A percentile compares a stretch with the other conserved stretches of the same genome.
Conservation (phyloP, 1,284 basidiomycete genomes). For the Marasmius fiardii region DNA sequence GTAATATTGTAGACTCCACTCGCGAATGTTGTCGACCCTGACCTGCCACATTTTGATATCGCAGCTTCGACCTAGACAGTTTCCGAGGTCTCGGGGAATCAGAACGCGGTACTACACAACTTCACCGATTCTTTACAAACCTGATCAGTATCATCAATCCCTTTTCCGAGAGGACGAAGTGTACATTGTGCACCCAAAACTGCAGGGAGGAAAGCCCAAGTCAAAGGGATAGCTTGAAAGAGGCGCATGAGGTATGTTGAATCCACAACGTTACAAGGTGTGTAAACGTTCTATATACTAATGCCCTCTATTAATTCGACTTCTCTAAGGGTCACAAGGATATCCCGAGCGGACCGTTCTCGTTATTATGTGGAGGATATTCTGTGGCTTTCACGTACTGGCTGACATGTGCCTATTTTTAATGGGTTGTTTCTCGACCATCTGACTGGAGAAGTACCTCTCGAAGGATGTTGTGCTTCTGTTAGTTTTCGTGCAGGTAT, state of each 20-base stretch:
- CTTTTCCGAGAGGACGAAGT: conserved; percentile 36
- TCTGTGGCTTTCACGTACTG: too few relatives aligned
- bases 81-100: too few relatives aligned
- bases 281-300: too few relatives aligned
- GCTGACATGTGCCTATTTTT: not conserved
- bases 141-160: conserved; percentile 41
- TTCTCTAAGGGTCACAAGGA: too few relatives aligned
- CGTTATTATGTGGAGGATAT: too few relatives aligned
- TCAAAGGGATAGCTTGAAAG: too few relatives aligned
- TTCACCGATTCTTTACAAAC: too few relatives aligned
- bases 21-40: conserved; percentile 43
- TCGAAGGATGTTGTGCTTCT: not conserved
- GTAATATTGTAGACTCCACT: conserved; percentile 51
- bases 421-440: too few relatives aligned
- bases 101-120: too few relatives aligned
- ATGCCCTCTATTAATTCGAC: not conserved
- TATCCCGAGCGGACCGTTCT: too few relatives aligned
- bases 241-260: too few relatives aligned
- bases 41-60: conserved; percentile 49
- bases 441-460: not conserved
- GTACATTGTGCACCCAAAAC: conserved; percentile 23
- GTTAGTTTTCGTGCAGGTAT: not conserved
- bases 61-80: conserved; percentile 53
- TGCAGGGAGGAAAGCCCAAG: not conserved
- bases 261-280: too few relatives aligned